Evolutionary conservation across 805 yeast genomes (phyloP).

Genomic region (Metschnikowia anglica): DNA sequence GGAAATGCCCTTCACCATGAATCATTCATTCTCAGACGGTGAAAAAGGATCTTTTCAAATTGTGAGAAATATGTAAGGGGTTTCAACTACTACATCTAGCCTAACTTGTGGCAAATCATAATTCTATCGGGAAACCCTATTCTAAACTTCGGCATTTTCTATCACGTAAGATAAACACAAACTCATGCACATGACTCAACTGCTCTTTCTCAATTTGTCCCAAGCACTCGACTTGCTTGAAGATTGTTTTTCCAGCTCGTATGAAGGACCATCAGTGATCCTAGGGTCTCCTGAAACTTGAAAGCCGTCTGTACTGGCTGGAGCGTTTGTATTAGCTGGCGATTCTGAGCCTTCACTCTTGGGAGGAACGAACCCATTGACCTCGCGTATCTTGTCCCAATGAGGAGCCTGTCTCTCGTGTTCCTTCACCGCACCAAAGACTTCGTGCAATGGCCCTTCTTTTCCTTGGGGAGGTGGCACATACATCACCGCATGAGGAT

Average conservation of each 20-base stretch:
- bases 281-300: slow-evolving; percentile 7
- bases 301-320: not conserved
- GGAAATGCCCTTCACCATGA: no score
- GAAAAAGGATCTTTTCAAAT: no score
- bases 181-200: not conserved
- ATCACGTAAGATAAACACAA: no score
- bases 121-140: no score
- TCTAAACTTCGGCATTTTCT: no score
- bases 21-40: no score
- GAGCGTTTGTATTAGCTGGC: not conserved
- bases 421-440: slow-evolving; percentile 15
- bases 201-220: slow-evolving; percentile 19
- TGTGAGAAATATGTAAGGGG: no score
- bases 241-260: not conserved
- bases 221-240: slow-evolving; percentile 16
- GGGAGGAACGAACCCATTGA: slow-evolving; percentile 25
- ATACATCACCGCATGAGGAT: slow-evolving; percentile 32
- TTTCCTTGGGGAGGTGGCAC: slow-evolving; percentile 19
- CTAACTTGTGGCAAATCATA: no score
- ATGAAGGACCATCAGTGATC: not conserved
- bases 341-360: not conserved
- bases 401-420: slow-evolving; percentile 24
- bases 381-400: slow-evolving; percentile 39
- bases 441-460: slow-evolving; percentile 1
- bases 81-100: no score